Evolutionary conservation across 129 eudicot species (phyloP), one percentile per base, ranked within the genome.

Genomic region (Lactuca saligna): DNA sequence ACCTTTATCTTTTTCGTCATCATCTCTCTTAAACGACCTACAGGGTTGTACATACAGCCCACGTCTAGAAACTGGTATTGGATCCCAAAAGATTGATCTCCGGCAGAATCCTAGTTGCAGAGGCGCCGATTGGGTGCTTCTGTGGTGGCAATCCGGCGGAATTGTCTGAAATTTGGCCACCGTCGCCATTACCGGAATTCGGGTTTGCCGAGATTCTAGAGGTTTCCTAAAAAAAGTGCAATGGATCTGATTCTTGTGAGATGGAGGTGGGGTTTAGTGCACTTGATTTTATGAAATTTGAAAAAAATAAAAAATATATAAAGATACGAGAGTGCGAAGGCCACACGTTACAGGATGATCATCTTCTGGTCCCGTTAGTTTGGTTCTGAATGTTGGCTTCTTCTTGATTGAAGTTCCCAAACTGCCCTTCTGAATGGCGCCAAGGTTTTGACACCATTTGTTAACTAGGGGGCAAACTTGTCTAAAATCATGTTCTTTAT

Each of bases 281-380:
- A 61, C 39, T 48, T 59, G 54, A 51, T 41, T 55, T 69, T 41
- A 10, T 42, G 38, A 17, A 44, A 7, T 11, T 17, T 37, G 57
- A 57, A 48, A 32, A 56, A 54, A n/a, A 7, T 53, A 63, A 42
- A 57, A 63, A 41, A 55, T 34, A 65, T 57, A 64, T 53, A 29
- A 44, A 57, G 69, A 37, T 16, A 4, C 42, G 62, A 41, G 73
- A 81, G 87, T 83, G 96, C 80, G 92, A 88, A 75, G 86, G 67
- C 92, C 97, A 87, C 88, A 85, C 92, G 92, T 85, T 91, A 85
- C 71, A 61, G 82, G 63, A 84, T 71, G 68, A 79, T 69, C 68
- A 81, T 82, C 85, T 67, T 61, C 37, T 35, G 58, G 68, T 17
- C 63, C 65, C 69, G 79, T 38, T 57, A 50, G 61, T 66, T 65